These are phyloP conservation scores for Trichoderma koningiopsis DNA, from an alignment of 2,329 filamentous ascomycete genomes.

Conservation along the genomic window DNA sequence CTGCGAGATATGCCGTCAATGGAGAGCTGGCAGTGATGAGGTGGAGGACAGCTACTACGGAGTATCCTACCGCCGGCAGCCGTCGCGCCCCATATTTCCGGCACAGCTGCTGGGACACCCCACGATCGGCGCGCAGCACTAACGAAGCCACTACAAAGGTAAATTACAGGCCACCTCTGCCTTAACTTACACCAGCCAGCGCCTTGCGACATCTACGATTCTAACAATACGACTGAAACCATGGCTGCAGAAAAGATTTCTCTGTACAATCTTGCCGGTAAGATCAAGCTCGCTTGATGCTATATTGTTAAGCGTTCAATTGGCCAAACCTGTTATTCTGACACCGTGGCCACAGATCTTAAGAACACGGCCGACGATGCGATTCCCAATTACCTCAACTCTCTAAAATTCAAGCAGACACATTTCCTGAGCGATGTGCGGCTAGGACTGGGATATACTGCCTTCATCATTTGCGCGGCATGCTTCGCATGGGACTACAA, in stretches of 20 bases:
- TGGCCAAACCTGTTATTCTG: not conserved
- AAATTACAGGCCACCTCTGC: conserved; percentile 30
- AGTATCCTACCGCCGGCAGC: conserved; percentile 24
- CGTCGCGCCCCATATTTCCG: not conserved
- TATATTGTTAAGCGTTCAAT: not conserved
- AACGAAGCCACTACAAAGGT: conserved; percentile 1
- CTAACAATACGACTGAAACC: conserved; percentile 20
- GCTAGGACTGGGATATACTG: conserved; percentile 78
- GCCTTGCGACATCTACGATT: not conserved
- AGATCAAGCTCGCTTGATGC: not conserved
- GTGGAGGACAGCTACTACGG: conserved; percentile 21
- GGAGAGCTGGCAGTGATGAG: not conserved
- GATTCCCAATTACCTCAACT: conserved; percentile 89
- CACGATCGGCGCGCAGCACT: conserved; percentile 14
- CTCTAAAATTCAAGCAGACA: conserved; percentile 79
- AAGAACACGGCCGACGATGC: conserved; percentile 97
- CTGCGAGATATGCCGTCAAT: not conserved
- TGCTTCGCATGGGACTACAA: conserved; percentile 93
- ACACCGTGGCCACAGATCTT: conserved; percentile 63
- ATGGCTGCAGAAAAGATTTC: conserved; percentile 59
- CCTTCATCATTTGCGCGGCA: conserved; percentile 76
- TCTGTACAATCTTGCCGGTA: conserved; percentile 69
- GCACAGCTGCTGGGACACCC: not conserved
- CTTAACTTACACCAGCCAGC: not conserved
- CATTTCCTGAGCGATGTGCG: conserved; percentile 81